Percentiles rank a stretch among this genome's conserved stretches.
These are phyloP conservation scores for Cercospora janseana DNA, from an alignment of 2,329 filamentous ascomycete species.

Conservation along the genomic window DNA sequence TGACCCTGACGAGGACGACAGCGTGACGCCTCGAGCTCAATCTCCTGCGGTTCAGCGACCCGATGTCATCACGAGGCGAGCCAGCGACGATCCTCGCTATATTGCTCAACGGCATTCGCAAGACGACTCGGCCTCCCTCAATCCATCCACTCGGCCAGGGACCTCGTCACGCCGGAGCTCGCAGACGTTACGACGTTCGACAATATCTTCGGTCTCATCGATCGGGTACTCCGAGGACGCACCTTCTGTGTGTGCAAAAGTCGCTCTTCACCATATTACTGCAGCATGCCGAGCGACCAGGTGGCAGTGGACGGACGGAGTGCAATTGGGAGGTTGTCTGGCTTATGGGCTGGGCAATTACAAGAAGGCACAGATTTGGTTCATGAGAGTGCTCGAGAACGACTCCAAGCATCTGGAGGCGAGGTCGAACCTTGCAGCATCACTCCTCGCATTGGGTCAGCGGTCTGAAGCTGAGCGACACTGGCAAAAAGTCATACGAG, in stretches of 20 bases:
- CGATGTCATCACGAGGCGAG: constrained; percentile 7
- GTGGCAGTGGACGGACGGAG: constrained; percentile 90
- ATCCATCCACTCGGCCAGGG: background rate
- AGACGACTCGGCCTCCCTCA: background rate
- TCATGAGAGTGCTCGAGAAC: constrained; percentile 62
- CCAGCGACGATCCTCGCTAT: constrained; percentile 27
- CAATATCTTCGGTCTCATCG: constrained; percentile 36
- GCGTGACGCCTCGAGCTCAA: constrained; percentile 20
- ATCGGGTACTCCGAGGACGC: constrained; percentile 38
- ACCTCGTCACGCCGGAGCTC: constrained; percentile 3
- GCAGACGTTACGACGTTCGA: constrained; percentile 31
- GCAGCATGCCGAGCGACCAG: constrained; percentile 73
- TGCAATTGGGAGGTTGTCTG: constrained; percentile 85
- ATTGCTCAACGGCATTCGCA: constrained; percentile 16
- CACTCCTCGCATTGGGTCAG: constrained; percentile 77
- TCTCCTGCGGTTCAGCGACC: constrained; percentile 18
- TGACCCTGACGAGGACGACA: constrained; percentile 15
- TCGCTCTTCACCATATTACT: constrained; percentile 69
- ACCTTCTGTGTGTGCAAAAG: constrained; percentile 55
- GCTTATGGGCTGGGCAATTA: constrained; percentile 87
- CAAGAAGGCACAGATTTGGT: constrained; percentile 72
- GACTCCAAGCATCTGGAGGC: constrained; percentile 79
- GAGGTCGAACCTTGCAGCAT: constrained; percentile 87
- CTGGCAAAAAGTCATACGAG: constrained; percentile 80
- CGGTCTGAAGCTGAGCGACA: constrained; percentile 79